Evolutionary conservation across 225 moss, liverwort and hornwort species (phyloP), one percentile per base, ranked within the genome.

Genomic region (Polytrichum formosum): DNA sequence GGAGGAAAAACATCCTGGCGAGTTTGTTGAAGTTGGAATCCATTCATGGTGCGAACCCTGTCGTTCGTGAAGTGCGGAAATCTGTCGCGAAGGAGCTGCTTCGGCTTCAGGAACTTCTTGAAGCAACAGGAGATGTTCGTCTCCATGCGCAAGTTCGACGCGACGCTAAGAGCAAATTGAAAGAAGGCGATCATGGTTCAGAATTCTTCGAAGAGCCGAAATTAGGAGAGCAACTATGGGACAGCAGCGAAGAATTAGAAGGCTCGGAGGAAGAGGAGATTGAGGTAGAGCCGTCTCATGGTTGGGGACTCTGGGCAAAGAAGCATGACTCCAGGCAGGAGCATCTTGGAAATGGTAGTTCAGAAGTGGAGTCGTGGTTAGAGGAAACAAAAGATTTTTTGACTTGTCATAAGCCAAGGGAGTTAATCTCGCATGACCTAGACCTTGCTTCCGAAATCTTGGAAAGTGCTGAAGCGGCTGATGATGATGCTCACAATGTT

Each of bases 11-110:
- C 0, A 9, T 74, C 10, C 83, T 85, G 83, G 73, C 74, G 28
- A 63, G 85, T 70, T 70, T 89, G 67, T 71, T 85, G 1, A 66
- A 74, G 61, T 72, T 89, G 69, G 85, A 89, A 65, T 63, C 78
- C 18, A 59, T 89, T 70, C 85, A 89, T 68, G 78, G 80, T 35
- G 76, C 81, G 76, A 80, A 77, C 26, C 76, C 83, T 17, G 74
- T 73, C 18, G 78, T 89, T 2, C 72, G 82, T 7, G 54, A 71
- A 23, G 8, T 78, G 1, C 72, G 80, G 53, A 88, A 82, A 70
- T 77, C 73, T 6, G 59, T 82, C 31, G 70, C 82, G 6, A 79
- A 71, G 71, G 88, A 82, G 70, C 27, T 82, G 6, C 1, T 84
- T 10, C 16, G 7, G 1, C 73, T 84, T 19, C 87, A 84, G 54